A percentile compares a stretch with the other conserved stretches of the same genome.
These are phyloP conservation scores for Plasmodium billcollinsi DNA, from an alignment of 169 alveolate genomes.

Conservation along the genomic window DNA sequence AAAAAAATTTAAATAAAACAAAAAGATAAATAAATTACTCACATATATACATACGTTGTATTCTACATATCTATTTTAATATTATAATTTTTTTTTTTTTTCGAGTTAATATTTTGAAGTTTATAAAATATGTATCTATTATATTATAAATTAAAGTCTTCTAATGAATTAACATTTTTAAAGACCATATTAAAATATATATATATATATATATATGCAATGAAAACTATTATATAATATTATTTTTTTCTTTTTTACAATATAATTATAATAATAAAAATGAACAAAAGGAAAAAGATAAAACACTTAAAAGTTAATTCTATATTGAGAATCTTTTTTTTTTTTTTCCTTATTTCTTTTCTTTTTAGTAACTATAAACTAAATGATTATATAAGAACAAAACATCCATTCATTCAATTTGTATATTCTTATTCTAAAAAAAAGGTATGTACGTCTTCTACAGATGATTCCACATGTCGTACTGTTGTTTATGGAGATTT, in stretches of 20 bases:
- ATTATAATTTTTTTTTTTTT: too few relatives aligned
- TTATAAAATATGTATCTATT: too few relatives aligned
- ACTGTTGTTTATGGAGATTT: slow-evolving; percentile 44
- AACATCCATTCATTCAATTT: slow-evolving; percentile 25
- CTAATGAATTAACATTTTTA: too few relatives aligned
- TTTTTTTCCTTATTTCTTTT: slow-evolving; percentile 7
- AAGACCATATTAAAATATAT: too few relatives aligned
- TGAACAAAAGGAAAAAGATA: slow-evolving; percentile 10
- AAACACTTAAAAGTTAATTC: slow-evolving; percentile 7
- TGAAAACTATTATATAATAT: background rate
- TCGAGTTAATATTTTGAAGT: too few relatives aligned
- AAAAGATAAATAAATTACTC: too few relatives aligned
- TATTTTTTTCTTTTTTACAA: background rate
- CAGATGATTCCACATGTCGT: slow-evolving; percentile 68
- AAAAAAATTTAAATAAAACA: too few relatives aligned
- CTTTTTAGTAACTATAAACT: slow-evolving; percentile 14
- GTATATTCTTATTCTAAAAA: slow-evolving; percentile 56
- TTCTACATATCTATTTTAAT: too few relatives aligned
- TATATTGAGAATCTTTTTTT: slow-evolving; percentile 1
- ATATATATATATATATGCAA: too few relatives aligned
- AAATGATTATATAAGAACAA: background rate
- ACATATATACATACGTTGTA: too few relatives aligned
- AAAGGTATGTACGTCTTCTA: slow-evolving; percentile 53
- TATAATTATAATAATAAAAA: background rate
- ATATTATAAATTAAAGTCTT: too few relatives aligned